Percentiles rank a stretch among this genome's conserved stretches.
Conservation (phyloP, 805 yeast species). For the Pichia sporocuriosa region DNA sequence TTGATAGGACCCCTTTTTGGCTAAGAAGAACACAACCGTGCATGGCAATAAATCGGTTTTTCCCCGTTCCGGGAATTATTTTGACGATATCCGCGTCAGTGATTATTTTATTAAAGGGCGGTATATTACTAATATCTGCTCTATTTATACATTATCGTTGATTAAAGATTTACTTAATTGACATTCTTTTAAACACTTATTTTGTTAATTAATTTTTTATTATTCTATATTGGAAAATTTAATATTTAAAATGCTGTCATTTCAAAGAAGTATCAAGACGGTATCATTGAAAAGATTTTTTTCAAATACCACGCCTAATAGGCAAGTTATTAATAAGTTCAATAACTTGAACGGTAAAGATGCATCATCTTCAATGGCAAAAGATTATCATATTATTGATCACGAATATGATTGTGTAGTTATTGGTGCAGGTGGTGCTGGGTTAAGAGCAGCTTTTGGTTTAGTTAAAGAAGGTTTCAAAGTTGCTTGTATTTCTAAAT, state of each 20-base stretch:
- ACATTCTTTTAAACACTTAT: too few species aligned
- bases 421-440: constrained; percentile 99
- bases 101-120: too few species aligned
- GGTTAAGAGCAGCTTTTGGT: constrained; percentile 97
- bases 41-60: too few species aligned
- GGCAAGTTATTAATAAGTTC: constrained; percentile 31
- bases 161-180: too few species aligned
- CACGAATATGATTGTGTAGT: constrained; percentile 98
- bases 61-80: too few species aligned
- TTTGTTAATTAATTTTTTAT: too few species aligned
- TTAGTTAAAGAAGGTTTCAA: constrained; percentile 94
- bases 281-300: constrained; percentile 23
- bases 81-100: too few species aligned
- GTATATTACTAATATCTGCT: too few species aligned
- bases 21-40: too few species aligned
- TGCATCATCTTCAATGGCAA: constrained; percentile 48
- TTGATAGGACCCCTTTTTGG: too few species aligned
- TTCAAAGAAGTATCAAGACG: constrained; percentile 20
- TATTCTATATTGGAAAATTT: too few species aligned
- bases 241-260: constrained; percentile 24
- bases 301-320: constrained; percentile 22
- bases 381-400: constrained; percentile 86
- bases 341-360: constrained; percentile 41
- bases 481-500: constrained; percentile 94
- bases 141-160: too few species aligned